Evolutionary conservation across 805 yeast species (phyloP).

Genomic region (Teunomyces barrocoloradensis): DNA sequence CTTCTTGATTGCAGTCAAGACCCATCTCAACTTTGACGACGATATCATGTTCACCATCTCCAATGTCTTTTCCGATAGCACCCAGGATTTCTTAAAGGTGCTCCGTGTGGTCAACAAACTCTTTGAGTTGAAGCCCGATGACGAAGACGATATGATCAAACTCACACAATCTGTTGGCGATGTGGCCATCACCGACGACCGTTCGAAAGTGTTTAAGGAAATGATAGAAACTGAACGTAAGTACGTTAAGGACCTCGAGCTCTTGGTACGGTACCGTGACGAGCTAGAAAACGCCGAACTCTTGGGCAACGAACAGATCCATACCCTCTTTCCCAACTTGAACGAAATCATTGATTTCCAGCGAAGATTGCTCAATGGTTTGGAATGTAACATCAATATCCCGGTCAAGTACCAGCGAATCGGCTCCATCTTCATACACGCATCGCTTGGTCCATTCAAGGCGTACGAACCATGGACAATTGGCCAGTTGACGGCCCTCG

Average conservation of each 20-base stretch:
- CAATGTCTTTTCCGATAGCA: constrained; percentile 79
- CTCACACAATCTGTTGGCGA: constrained; percentile 15
- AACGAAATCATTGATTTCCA: constrained; percentile 86
- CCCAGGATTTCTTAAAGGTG: constrained; percentile 74
- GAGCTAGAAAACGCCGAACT: constrained; percentile 66
- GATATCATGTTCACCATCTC: constrained; percentile 86
- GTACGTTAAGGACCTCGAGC: constrained; percentile 87
- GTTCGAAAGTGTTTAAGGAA: constrained; percentile 80
- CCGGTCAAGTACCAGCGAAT: constrained; percentile 77
- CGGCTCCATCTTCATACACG: constrained; percentile 84
- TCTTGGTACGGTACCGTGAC: constrained; percentile 60
- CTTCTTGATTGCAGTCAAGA: constrained; percentile 82
- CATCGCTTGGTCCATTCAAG: constrained; percentile 74
- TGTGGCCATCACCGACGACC: constrained; percentile 46
- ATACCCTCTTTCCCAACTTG: constrained; percentile 80
- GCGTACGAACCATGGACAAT: constrained; percentile 94
- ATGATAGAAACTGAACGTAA: constrained; percentile 87
- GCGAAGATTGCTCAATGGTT: constrained; percentile 79
- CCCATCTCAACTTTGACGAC: constrained; percentile 69
- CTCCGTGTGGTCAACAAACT: constrained; percentile 68
- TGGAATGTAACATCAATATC: constrained; percentile 81
- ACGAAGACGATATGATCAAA: constrained; percentile 1
- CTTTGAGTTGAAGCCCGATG: constrained; percentile 17
- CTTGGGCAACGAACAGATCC: constrained; percentile 75
- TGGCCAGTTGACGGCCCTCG: constrained; percentile 84